phyloP scores from a whole-genome alignment of 805 yeast species.

The Lipomyces lipofer region DNA sequence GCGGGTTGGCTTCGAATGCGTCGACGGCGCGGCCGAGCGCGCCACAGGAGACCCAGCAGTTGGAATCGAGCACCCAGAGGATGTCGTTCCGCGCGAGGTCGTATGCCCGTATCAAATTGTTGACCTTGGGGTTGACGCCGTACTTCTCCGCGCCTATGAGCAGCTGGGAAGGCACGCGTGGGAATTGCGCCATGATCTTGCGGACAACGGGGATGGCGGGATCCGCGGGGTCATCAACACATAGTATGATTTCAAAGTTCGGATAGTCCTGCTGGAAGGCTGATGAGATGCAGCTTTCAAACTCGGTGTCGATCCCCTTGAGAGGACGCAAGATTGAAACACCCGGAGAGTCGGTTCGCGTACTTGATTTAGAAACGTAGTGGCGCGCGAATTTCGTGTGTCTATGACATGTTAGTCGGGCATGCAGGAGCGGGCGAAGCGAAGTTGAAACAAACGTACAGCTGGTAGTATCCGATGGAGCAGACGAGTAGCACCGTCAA shows the following conservation, averaged over 20 bases:
- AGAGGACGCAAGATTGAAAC: conserved; percentile 81
- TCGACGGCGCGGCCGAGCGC: conserved; percentile 64
- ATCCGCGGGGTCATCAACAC: conserved; percentile 66
- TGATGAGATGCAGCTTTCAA: conserved; percentile 64
- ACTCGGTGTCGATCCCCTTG: conserved; percentile 79
- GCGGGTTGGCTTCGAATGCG: conserved; percentile 41
- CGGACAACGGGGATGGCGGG: conserved; percentile 62
- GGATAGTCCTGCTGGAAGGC: conserved; percentile 73
- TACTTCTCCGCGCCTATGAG: conserved; percentile 50
- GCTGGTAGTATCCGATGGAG: conserved; percentile 22
- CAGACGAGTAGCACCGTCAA: conserved; percentile 23
- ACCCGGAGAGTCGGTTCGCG: conserved; percentile 45
- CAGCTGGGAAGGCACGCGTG: conserved; percentile 58
- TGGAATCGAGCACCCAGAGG: conserved; percentile 83
- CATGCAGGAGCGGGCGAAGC: neutral
- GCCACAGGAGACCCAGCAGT: conserved; percentile 73
- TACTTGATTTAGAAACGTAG: neutral
- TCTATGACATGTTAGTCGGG: no score
- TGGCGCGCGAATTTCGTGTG: conserved; percentile 15
- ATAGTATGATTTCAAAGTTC: conserved; percentile 68
- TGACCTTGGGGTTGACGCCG: conserved; percentile 89
- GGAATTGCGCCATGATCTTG: conserved; percentile 52
- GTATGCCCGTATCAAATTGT: conserved; percentile 82
- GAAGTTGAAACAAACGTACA: no score
- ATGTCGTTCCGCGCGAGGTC: conserved; percentile 65